Conservation (phyloP, 805 yeast genomes). For the Lipomyces anomalus region DNA sequence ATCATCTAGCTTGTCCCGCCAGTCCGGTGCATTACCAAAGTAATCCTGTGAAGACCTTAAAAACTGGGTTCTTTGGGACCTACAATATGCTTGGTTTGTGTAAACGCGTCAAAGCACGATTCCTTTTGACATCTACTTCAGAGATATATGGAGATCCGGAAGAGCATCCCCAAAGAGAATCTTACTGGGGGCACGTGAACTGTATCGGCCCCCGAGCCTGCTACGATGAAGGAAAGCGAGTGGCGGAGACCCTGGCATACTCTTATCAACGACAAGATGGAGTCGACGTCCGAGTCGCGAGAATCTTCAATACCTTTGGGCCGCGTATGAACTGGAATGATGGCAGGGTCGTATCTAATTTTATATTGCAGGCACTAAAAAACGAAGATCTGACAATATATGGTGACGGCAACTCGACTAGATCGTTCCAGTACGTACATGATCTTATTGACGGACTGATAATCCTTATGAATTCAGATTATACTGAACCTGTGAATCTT, state of each 20-base stretch:
- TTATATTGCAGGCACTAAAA: conserved; percentile 28
- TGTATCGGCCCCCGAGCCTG: conserved; percentile 29
- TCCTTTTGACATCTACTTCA: conserved; percentile 28
- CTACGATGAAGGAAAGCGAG: conserved; percentile 31
- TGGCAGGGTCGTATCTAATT: conserved; percentile 29
- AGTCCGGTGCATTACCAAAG: conserved; percentile 30
- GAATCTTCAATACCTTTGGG: conserved; percentile 30
- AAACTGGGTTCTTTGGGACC: conserved; percentile 30
- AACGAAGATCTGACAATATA: conserved; percentile 27
- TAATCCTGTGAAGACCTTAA: conserved; percentile 29
- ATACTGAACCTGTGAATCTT: conserved; percentile 27
- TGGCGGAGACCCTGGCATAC: conserved; percentile 29
- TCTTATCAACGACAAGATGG: conserved; percentile 27
- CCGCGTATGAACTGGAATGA: conserved; percentile 31
- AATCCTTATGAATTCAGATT: conserved; percentile 28
- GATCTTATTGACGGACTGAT: conserved; percentile 29
- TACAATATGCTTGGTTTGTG: conserved; percentile 31
- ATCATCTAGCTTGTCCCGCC: conserved; percentile 30
- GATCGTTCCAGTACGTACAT: conserved; percentile 28
- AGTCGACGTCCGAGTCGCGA: conserved; percentile 29
- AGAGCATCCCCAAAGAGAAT: conserved; percentile 28
- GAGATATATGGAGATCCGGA: conserved; percentile 31
- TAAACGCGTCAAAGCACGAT: conserved; percentile 30
- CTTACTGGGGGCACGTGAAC: conserved; percentile 29
- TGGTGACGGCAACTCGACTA: conserved; percentile 27